Evolutionary conservation across 192 early-diverging fungal species (phyloP), one percentile per base, ranked within the genome.

Genomic region (Linnemannia zychae): DNA sequence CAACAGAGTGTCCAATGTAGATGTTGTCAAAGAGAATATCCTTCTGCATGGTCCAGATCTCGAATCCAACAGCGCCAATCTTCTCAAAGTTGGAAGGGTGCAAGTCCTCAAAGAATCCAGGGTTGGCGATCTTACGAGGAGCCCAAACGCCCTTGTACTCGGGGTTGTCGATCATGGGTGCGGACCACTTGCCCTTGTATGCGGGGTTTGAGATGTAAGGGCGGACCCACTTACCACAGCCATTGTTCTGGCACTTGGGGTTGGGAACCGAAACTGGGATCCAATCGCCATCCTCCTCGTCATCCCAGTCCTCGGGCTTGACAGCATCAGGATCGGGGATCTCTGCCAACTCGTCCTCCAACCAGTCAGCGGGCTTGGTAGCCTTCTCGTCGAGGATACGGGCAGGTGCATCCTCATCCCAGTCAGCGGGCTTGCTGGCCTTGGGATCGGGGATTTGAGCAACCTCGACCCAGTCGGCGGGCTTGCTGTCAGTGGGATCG

Each of bases 211-310:
- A 89, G 81, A 93, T 96, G 81, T 88, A 90, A n/a, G 97, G 96
- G 66, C 91, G 88, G 70, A 88, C 88, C 97, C 97, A 98, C 67
- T 91, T 78, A 36, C 97, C 97, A 81, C 97, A 98, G 40, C 93
- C 91, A 71, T 83, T 53, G 17, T 92, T 90, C 40, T 87, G 92
- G 87, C 96, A 97, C 79, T 93, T 95, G 75, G 96, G 96, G 88
- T 97, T 98, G 37, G 93, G 77, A 24, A 97, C 80, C 67, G 90
- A 85, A 28, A 94, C 94, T 9, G 96, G 90, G 53, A 93, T 84
- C 95, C 96, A 98, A 78, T 97, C 97, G 66, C 97, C 97, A 84
- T 98, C 97, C 87, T 97, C 96, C 66, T 97, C 96, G 31, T 96
- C 95, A 87, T 94, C 93, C 97, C 97, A 98, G 76, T 98, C 96